Percentiles rank a stretch among this genome's conserved stretches.
These are phyloP conservation scores for Triadica sebifera DNA, from an alignment of 345 rosid genomes.

Conservation along the genomic window DNA sequence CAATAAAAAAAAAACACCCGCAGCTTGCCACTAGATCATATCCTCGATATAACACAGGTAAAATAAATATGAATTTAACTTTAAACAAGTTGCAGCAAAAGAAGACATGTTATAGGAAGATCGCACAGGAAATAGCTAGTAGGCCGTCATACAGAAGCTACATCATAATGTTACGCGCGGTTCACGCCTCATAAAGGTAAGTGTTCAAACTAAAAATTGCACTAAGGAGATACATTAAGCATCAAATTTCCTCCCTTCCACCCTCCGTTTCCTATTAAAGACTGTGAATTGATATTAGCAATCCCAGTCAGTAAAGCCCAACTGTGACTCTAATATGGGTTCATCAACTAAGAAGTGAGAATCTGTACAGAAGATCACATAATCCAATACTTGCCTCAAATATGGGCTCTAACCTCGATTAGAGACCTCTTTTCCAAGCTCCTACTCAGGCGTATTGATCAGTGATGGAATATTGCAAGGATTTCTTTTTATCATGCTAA, in stretches of 20 bases:
- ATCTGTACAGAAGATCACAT: background rate
- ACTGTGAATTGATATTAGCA: background rate
- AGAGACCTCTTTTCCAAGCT: background rate
- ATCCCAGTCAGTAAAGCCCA: background rate
- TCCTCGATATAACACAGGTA: background rate
- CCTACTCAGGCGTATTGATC: background rate
- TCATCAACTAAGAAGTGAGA: background rate
- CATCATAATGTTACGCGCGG: too few relatives aligned
- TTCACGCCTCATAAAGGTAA: background rate
- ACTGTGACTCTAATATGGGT: background rate
- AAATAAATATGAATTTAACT: too few relatives aligned
- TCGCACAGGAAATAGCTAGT: too few relatives aligned
- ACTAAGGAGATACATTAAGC: background rate
- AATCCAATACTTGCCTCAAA: background rate
- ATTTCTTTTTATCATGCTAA: too few relatives aligned
- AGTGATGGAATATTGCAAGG: background rate
- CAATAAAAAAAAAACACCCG: background rate
- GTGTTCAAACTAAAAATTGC: background rate
- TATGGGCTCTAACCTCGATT: background rate
- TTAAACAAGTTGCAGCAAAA: too few relatives aligned
- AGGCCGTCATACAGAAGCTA: too few relatives aligned
- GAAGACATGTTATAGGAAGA: too few relatives aligned
- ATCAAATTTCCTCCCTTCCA: background rate
- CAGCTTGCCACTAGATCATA: background rate
- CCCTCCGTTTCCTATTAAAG: background rate